phyloP scores from a whole-genome alignment of 2,329 filamentous ascomycete genomes.

The Samsoniella hepiali region DNA sequence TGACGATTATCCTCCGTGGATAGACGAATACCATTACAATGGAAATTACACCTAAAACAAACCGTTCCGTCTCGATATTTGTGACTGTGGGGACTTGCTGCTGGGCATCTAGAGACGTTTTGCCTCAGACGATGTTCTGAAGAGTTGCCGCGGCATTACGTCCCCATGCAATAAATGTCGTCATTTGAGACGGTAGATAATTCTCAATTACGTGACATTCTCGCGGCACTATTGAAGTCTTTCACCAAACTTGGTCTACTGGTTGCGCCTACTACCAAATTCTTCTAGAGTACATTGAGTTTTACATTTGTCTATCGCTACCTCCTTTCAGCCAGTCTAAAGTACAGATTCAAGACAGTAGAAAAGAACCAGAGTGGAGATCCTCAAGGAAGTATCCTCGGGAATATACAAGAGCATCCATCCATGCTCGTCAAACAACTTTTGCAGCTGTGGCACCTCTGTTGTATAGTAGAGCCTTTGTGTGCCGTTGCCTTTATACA shows the following conservation, averaged over 20 bases:
- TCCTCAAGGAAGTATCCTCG: constrained; percentile 31
- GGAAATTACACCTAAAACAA: constrained; percentile 14
- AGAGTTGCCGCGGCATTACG: neutral
- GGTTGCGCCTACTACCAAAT: neutral
- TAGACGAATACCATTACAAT: constrained; percentile 42
- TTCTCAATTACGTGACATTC: neutral
- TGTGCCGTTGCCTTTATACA: constrained; percentile 2
- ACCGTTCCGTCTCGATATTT: neutral
- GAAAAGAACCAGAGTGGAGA: constrained; percentile 42
- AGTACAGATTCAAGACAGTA: constrained; percentile 37
- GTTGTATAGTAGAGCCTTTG: neutral
- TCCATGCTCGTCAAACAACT: constrained; percentile 26
- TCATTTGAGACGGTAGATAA: neutral
- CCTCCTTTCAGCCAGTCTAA: constrained; percentile 32
- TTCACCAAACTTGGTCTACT: no score
- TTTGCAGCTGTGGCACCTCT: constrained; percentile 5
- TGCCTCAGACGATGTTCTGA: neutral
- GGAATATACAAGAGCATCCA: constrained; percentile 39
- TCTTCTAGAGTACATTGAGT: constrained; percentile 16
- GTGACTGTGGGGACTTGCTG: neutral
- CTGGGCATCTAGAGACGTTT: neutral
- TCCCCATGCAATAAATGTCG: neutral
- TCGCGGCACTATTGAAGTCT: neutral
- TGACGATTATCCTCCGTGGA: constrained; percentile 41
- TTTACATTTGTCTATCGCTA: constrained; percentile 30